Evolutionary conservation across 2,329 filamentous ascomycete species (phyloP).

Genomic region (Tolypocladium nubicola): DNA sequence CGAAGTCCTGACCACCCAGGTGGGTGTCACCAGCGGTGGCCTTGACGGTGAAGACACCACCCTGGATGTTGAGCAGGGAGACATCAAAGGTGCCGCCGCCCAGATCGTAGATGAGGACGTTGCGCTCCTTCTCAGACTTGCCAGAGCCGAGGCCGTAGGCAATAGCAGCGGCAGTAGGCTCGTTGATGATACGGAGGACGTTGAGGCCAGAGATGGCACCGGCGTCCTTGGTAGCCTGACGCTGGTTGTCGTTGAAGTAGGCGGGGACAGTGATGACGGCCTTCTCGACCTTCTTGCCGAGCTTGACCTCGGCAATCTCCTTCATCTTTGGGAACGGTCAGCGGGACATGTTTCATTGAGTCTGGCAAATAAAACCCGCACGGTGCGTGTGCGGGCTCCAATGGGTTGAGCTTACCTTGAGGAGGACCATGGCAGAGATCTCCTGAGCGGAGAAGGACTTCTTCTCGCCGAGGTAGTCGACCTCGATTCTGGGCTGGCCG

Average conservation of each 20-base stretch:
- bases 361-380: background rate
- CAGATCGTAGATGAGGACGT: slow-evolving; percentile 99
- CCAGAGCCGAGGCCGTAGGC: slow-evolving; percentile 94
- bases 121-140: slow-evolving; percentile 95
- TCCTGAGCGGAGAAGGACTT: slow-evolving; percentile 98
- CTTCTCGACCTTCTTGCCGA: slow-evolving; percentile 98
- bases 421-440: slow-evolving; percentile 97
- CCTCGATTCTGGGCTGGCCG: slow-evolving; percentile 84
- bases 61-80: slow-evolving; percentile 95
- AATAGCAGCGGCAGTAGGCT: slow-evolving; percentile 95
- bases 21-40: slow-evolving; percentile 97
- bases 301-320: slow-evolving; percentile 96
- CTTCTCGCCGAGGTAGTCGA: slow-evolving; percentile 88
- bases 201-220: slow-evolving; percentile 96
- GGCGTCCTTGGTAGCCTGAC: slow-evolving; percentile 98
- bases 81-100: slow-evolving; percentile 99
- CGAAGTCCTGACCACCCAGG: slow-evolving; percentile 91
- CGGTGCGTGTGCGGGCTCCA: background rate
- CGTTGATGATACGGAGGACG: slow-evolving; percentile 99
- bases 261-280: slow-evolving; percentile 97
- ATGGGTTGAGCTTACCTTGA: slow-evolving; percentile 56
- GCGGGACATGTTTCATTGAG: background rate
- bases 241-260: slow-evolving; percentile 99
- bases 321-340: slow-evolving; percentile 62
- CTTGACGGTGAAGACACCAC: slow-evolving; percentile 98